phyloP scores from a whole-genome alignment of 148 eudicot genomes.

The Limonium bicolor region DNA sequence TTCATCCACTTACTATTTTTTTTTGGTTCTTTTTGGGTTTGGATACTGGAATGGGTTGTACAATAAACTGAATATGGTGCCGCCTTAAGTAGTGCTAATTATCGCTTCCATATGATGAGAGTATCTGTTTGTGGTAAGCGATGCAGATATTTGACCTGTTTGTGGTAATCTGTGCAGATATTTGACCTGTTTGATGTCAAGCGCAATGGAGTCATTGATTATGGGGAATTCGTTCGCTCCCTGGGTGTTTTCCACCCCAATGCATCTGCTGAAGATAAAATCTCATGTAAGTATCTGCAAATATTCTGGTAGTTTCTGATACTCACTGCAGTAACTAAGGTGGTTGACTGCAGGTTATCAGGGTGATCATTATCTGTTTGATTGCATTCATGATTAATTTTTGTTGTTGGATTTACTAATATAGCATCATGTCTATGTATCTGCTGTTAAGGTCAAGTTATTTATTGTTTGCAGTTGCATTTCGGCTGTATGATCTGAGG shows the following conservation, averaged over 20 bases:
- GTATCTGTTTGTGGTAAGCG: too few species aligned
- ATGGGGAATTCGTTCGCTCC: conserved; percentile 83
- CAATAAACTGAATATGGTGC: too few species aligned
- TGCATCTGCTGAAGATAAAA: conserved; percentile 48
- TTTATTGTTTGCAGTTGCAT: conserved; percentile 53
- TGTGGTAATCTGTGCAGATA: conserved; percentile 29
- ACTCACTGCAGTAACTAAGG: too few species aligned
- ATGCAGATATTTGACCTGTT: too few species aligned
- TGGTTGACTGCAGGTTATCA: neutral
- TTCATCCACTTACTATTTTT: too few species aligned
- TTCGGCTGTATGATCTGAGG: conserved; percentile 60
- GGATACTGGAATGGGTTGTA: too few species aligned
- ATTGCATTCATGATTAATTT: neutral
- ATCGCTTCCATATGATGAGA: too few species aligned
- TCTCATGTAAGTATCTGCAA: conserved; percentile 54
- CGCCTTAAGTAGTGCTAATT: too few species aligned
- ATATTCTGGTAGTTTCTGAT: neutral
- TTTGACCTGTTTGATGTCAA: conserved; percentile 78
- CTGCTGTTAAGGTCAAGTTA: neutral
- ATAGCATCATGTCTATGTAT: neutral
- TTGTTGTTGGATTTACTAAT: neutral
- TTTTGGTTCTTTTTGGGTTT: too few species aligned
- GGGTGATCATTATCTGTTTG: neutral
- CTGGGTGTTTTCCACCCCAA: conserved; percentile 71
- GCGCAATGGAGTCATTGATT: conserved; percentile 81